Base-by-base conservation (phyloP, 2,329 filamentous ascomycete genomes). In the Penicillium thymicola region DNA sequence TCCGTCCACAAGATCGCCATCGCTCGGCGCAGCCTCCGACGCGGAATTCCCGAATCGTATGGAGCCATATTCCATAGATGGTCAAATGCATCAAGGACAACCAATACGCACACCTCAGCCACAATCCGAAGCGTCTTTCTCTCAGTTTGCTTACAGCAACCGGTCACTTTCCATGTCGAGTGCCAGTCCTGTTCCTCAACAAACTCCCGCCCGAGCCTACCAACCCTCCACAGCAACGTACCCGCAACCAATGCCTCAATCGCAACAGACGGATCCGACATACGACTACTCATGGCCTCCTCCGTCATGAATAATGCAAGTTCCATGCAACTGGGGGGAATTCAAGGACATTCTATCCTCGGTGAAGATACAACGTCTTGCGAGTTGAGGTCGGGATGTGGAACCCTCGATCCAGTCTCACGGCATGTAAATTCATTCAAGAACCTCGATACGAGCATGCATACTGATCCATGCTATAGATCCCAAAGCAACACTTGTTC, bases 21-120 rank as follows among this genome's bases (percentile, higher is more conserved):
- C 70, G 5, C 53, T 66, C 14, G 65, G 65, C 16, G 68, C 66
- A 41, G 59, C 65, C 13, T 65, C 68, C n/a, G 63, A 71, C 21
- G 42, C 69, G 27, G 69, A 68, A 18, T 68, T 66, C 16, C 56
- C 65, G 2, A 57, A 51, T 54, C 59, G 61, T 27, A 64, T 70
- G 34, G 68, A 72, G 27, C 36, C 64, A n/a, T 67, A 66, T 16
- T 16, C 49, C 32, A 49, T 64, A 16, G 62, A 64, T 11, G 55
- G 54, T 16, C 62, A 59, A 25, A 27, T 60, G 16, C 58, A 59
- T 25, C 57, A 59, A 40, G 42, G 51, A 4, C 28, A 51, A 21
- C 57, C 53, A 5, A 42, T 65, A n/a, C 38, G 51, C 9, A 52
- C 63, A 28, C 51, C 55, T 5, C 61, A 62, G 18, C 60, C 63